Evolutionary conservation across 768 basidiomycete genomes (phyloP), one percentile per base, ranked within the genome.

Genomic region (Trametes punicea): DNA sequence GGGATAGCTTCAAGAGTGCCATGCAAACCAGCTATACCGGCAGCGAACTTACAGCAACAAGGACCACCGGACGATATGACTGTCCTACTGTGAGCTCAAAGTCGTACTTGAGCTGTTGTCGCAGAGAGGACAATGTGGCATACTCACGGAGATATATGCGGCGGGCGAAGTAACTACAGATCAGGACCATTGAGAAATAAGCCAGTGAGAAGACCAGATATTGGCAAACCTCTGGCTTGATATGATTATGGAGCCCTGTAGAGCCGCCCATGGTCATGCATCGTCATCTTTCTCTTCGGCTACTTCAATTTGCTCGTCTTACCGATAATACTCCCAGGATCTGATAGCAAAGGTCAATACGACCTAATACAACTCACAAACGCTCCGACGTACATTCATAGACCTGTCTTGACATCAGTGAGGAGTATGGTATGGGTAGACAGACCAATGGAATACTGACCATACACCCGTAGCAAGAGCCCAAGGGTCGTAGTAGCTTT

Each of bases 111-210:
- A 10, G 26, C 42, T 1, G 34, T 36, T 3, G 6, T 16, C 11
- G 10, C 5, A 27, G 13, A 4, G 4, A 1, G 11, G 11, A 11
- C 30, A 4, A 3, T 21, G 16, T 18, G 34, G 5, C 5, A 3
- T 0, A 20, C 52, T 18, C 33, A 54, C 52, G 36, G 16, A 54
- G 34, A 15, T 46, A 54, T 3, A 46, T 34, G 10, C 52, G 52
- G 15, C 52, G 33, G 6, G 52, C 44, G 45, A 54, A 54, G 52
- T 36, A 54, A 21, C 52, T 54, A 10, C 4, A 34, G 20, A 4
- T n/a, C n/a, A n/a, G n/a, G n/a, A 15, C 20, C 0, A 16, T 20
- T 18, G 34, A 18, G 23, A 26, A 25, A 11, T 20, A 0, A 6
- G 4, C 26, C 3, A n/a, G 9, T 9, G 16, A 4, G 36, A 11